Evolutionary conservation across 139 green algal genomes (phyloP), one percentile per base, ranked within the genome.

Genomic region (Chlorella sp.): DNA sequence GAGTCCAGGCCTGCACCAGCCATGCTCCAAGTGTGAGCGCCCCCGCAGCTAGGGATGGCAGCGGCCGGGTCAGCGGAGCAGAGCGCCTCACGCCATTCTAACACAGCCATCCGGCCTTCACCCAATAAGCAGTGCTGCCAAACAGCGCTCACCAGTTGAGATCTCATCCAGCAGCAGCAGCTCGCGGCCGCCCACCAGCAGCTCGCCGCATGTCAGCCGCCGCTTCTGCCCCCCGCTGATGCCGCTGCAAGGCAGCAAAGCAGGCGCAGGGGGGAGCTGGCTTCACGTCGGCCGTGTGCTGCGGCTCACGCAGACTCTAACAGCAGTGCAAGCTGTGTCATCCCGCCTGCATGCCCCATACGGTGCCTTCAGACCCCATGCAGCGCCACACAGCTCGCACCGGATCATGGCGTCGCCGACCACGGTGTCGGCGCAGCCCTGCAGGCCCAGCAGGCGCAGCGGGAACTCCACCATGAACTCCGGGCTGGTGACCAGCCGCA

Each of bases 171-270:
- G 57, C 21, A 84, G 78, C 32, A 78, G 70, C 82, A 82, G 72
- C 21, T n/a, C n/a, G 55, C 87, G 85, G n/a, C 80, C 55, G 1
- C 90, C 90, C 38, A 93, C 90, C 26, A 96, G 78, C 60, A 96
- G 89, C 83, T 96, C 93, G 20, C 84, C 91, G 9, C 86, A 89
- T 21, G 91, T 94, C 36, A 96, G 86, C 20, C 93, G 90, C 83
- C 93, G 92, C 41, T 87, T 82, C 88, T 96, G 88, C 16, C 92
- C 93, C 7, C 93, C 93, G 32, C 82, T 92, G 64, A 70, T 70
- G 64, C 64, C 64, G 28, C 64, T 70, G 64, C 64, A 3, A 12
- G n/a, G 18, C 4, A 4, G n/a, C 64, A 4, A 6, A 15, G n/a
- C n/a, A 11, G 17, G 64, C n/a, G n/a, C 62, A 69, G 62, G 25